Conservation (phyloP, 176 grass and related monocot genomes). For the Eragrostis nindensis region DNA sequence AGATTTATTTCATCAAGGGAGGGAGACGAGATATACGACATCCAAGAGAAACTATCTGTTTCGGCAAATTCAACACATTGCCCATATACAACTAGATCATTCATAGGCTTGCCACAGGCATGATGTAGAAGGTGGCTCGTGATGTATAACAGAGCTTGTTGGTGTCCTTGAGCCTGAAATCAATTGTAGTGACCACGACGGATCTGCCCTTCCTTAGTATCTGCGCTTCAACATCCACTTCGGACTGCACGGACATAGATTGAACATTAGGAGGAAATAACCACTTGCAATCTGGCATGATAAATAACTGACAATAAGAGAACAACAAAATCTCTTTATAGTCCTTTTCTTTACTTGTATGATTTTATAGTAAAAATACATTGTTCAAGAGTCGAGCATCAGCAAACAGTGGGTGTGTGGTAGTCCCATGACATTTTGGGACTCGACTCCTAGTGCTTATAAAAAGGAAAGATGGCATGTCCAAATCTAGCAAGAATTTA, state of each 20-base stretch:
- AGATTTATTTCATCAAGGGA: not conserved
- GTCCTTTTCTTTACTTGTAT: not conserved
- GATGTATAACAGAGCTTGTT: constrained; percentile 54
- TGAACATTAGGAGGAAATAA: not conserved
- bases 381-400: not conserved
- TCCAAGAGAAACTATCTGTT: not conserved
- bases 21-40: not conserved
- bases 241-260: constrained; percentile 40
- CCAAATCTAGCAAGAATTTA: not conserved
- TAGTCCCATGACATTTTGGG: not conserved
- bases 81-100: not conserved
- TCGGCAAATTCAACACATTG: not conserved
- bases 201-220: constrained; percentile 57
- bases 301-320: constrained; percentile 1
- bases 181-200: constrained; percentile 44
- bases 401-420: not conserved
- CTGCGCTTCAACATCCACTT: constrained; percentile 43
- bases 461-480: not conserved
- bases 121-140: constrained; percentile 49
- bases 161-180: constrained; percentile 51
- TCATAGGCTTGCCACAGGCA: constrained; percentile 50
- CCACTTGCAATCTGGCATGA: not conserved
- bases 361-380: not conserved
- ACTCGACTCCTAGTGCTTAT: not conserved
- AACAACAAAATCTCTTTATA: not conserved